These are phyloP conservation scores for Cryptomeria japonica DNA, from an alignment of 75 land plant species.

Conservation along the genomic window DNA sequence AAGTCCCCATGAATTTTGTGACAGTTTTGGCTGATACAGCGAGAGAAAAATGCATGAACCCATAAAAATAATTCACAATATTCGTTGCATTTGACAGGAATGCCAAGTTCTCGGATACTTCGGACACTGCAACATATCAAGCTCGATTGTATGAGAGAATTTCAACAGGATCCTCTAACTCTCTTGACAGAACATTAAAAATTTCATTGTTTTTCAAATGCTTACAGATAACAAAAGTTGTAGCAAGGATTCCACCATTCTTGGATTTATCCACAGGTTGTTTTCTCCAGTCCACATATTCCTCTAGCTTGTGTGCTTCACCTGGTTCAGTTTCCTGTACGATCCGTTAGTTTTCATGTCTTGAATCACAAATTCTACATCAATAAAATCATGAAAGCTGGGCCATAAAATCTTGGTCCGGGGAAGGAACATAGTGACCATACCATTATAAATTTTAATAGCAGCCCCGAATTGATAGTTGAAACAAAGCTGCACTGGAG, in stretches of 20 bases:
- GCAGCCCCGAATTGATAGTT: no score
- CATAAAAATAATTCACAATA: constrained; percentile 51
- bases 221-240: constrained; percentile 31
- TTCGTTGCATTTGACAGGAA: constrained; percentile 54
- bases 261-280: constrained; percentile 30
- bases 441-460: no score
- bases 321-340: neutral
- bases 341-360: no score
- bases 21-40: constrained; percentile 49
- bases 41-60: constrained; percentile 57
- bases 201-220: neutral
- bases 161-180: neutral
- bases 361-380: no score
- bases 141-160: neutral
- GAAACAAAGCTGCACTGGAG: no score
- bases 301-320: constrained; percentile 14
- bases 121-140: constrained; percentile 26
- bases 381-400: no score
- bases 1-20: constrained; percentile 77
- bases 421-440: no score
- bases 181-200: no score
- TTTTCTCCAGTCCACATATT: constrained; percentile 31
- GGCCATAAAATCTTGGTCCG: no score
- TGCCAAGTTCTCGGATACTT: constrained; percentile 33
- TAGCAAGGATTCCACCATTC: constrained; percentile 40